Percentiles rank a stretch among this genome's conserved stretches.
phyloP scores from a whole-genome alignment of 331 rosid genomes.

The Quercus lobata region DNA sequence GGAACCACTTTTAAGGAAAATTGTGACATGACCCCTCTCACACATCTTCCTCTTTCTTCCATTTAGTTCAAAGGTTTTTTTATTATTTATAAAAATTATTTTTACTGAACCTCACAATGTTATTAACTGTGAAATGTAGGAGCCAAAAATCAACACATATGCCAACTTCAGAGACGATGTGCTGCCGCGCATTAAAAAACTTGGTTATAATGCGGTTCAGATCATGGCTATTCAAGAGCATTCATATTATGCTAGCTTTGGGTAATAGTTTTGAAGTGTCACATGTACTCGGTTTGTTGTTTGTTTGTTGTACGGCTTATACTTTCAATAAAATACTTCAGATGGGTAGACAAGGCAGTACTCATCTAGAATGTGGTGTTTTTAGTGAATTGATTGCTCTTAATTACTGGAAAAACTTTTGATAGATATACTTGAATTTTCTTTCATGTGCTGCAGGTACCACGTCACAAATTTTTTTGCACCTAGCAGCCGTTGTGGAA shows the following conservation, averaged over 20 bases:
- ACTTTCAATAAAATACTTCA: conserved; percentile 17
- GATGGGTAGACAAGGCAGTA: not conserved
- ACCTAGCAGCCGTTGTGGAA: conserved; percentile 98
- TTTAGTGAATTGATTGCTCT: conserved; percentile 1
- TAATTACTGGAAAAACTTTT: not conserved
- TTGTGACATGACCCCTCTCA: not conserved
- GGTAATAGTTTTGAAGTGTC: conserved; percentile 44
- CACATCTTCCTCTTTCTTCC: not conserved
- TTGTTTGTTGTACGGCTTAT: not conserved
- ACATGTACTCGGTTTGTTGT: not conserved
- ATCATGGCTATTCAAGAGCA: conserved; percentile 98
- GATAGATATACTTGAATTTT: not conserved
- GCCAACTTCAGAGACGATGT: conserved; percentile 85
- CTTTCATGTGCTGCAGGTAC: conserved; percentile 54
- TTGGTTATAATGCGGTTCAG: conserved; percentile 98
- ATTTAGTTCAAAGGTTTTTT: not conserved
- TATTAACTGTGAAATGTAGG: conserved; percentile 47
- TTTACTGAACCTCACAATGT: conserved; percentile 15
- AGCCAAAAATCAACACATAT: conserved; percentile 74
- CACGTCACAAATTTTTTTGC: conserved; percentile 98
- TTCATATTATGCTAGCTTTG: conserved; percentile 95
- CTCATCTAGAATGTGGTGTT: conserved; percentile 7
- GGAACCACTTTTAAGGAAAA: not conserved
- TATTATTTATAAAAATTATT: not conserved
- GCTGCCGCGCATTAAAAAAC: conserved; percentile 92